These are phyloP conservation scores for Talaromyces wortmannii DNA, from an alignment of 495 filamentous ascomycete genomes.

Conservation along the genomic window DNA sequence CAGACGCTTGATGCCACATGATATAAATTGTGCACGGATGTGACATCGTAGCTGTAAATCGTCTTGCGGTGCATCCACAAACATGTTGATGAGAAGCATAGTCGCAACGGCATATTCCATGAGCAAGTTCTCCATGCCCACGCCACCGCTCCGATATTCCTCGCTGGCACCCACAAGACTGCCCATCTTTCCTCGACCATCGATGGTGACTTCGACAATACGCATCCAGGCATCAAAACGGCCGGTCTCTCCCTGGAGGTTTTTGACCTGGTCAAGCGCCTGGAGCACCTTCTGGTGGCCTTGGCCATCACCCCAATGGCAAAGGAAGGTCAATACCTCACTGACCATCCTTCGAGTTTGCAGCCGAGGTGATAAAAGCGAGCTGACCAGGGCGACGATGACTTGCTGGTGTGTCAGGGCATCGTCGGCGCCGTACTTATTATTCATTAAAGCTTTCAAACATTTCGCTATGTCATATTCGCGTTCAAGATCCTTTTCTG, in stretches of 20 bases:
- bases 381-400: slow-evolving; percentile 80
- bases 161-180: slow-evolving; percentile 95
- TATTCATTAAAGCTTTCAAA: slow-evolving; percentile 96
- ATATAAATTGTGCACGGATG: slow-evolving; percentile 91
- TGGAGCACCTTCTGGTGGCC: slow-evolving; percentile 94
- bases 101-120: slow-evolving; percentile 99
- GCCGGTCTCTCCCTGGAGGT: slow-evolving; percentile 83
- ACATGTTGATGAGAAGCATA: slow-evolving; percentile 92
- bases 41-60: slow-evolving; percentile 90
- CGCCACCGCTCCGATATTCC: slow-evolving; percentile 92
- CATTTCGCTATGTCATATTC: slow-evolving; percentile 99
- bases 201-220: slow-evolving; percentile 93
- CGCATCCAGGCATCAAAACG: slow-evolving; percentile 99
- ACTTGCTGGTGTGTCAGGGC: slow-evolving; percentile 87
- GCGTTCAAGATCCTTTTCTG: slow-evolving; percentile 83
- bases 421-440: slow-evolving; percentile 97
- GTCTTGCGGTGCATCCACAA: slow-evolving; percentile 82
- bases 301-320: slow-evolving; percentile 90
- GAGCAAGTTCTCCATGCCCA: slow-evolving; percentile 96
- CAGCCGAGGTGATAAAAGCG: slow-evolving; percentile 79
- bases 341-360: slow-evolving; percentile 93
- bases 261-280: slow-evolving; percentile 88
- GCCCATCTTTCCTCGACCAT: slow-evolving; percentile 97
- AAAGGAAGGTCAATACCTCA: slow-evolving; percentile 93
- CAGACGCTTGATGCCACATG: slow-evolving; percentile 92